Conservation (phyloP, 176 grass and related monocot species). For the Eremochloa ophiuroides region DNA sequence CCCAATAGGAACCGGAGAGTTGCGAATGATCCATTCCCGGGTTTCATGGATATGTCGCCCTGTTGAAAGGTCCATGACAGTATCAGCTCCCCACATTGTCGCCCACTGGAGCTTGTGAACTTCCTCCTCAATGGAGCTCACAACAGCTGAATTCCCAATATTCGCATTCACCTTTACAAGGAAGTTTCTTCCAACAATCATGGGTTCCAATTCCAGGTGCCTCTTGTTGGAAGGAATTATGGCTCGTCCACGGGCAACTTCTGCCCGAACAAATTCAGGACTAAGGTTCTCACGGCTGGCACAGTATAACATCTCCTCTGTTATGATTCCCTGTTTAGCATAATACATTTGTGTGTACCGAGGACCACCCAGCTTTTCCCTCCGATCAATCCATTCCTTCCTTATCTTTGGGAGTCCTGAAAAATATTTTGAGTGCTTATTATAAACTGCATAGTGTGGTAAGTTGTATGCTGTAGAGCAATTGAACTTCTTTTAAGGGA, state of each 20-base stretch:
- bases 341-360: slow-evolving; percentile 97
- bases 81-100: slow-evolving; percentile 99
- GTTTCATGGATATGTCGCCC: slow-evolving; percentile 97
- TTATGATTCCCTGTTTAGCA: slow-evolving; percentile 89
- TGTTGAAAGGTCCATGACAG: slow-evolving; percentile 97
- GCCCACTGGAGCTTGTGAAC: slow-evolving; percentile 99
- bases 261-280: slow-evolving; percentile 89
- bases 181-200: slow-evolving; percentile 98
- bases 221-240: slow-evolving; percentile 97
- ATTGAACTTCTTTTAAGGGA: not conserved
- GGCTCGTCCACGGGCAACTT: slow-evolving; percentile 85
- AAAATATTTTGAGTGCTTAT: slow-evolving; percentile 2
- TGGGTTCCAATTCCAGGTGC: slow-evolving; percentile 94
- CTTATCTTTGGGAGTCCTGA: slow-evolving; percentile 93
- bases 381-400: slow-evolving; percentile 91
- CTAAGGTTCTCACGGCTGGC: slow-evolving; percentile 84
- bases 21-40: slow-evolving; percentile 92
- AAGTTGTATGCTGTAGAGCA: not conserved
- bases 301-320: slow-evolving; percentile 96
- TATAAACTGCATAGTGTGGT: not conserved
- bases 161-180: slow-evolving; percentile 97
- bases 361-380: slow-evolving; percentile 62
- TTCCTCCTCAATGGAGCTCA: slow-evolving; percentile 95
- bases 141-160: slow-evolving; percentile 91
- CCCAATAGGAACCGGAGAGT: slow-evolving; percentile 90